Evolutionary conservation across 805 yeast genomes (phyloP).

Genomic region (Lipomyces yamanashiensis): DNA sequence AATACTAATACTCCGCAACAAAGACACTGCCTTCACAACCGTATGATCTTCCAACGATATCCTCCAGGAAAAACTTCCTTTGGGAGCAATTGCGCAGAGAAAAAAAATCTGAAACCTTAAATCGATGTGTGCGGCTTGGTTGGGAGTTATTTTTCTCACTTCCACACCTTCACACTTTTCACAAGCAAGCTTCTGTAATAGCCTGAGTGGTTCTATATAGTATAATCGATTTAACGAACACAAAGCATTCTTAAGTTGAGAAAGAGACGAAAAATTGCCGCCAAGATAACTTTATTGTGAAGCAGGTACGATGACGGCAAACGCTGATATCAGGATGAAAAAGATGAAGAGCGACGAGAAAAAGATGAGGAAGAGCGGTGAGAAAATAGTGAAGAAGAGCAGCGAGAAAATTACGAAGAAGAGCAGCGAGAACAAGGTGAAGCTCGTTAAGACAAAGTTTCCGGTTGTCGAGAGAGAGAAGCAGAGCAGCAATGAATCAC

Average conservation of each 20-base stretch:
- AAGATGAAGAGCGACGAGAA: background rate
- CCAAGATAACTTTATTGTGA: no score
- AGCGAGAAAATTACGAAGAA: no score
- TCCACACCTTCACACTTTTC: background rate
- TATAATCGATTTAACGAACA: no score
- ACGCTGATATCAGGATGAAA: background rate
- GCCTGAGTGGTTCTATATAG: background rate
- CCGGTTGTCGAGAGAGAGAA: slow-evolving; percentile 13
- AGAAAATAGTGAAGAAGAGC: slow-evolving; percentile 7
- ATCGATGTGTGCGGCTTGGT: background rate
- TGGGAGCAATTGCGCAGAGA: slow-evolving; percentile 4
- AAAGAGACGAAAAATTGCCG: no score
- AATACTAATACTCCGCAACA: background rate
- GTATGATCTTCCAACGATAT: no score
- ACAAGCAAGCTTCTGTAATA: background rate
- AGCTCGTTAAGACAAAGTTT: slow-evolving; percentile 23
- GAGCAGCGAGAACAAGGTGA: slow-evolving; percentile 2
- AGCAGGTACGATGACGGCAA: background rate
- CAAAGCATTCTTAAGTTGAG: no score
- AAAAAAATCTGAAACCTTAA: slow-evolving; percentile 1
- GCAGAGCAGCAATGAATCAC: background rate
- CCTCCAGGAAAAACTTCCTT: background rate
- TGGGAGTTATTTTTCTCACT: slow-evolving; percentile 14
- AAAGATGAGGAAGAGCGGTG: slow-evolving; percentile 5
- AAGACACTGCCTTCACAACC: background rate